A percentile compares a stretch with the other conserved stretches of the same genome.
These are phyloP conservation scores for Boletus sensibilis DNA, from an alignment of 768 basidiomycete species.

Conservation along the genomic window DNA sequence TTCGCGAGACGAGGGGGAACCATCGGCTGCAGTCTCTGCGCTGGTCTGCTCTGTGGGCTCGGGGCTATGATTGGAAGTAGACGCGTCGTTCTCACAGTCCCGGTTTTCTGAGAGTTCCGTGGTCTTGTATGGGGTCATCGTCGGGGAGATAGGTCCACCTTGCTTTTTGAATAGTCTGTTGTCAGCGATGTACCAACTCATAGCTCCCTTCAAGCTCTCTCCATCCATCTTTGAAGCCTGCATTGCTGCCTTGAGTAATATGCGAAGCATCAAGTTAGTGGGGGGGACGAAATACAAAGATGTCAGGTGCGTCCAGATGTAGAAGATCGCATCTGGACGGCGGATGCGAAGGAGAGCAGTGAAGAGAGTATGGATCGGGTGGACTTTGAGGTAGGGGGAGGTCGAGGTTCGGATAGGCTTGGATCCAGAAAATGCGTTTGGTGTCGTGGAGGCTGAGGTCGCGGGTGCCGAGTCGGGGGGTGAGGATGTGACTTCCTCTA, in stretches of 20 bases:
- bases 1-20: slow-evolving; percentile 4
- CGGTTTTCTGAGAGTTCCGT: background rate
- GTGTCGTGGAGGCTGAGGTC: background rate
- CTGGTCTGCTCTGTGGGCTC: background rate
- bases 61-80: background rate
- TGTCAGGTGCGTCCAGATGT: slow-evolving; percentile 66
- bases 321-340: slow-evolving; percentile 63
- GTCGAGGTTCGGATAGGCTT: background rate
- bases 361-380: slow-evolving; percentile 46
- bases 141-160: slow-evolving; percentile 16
- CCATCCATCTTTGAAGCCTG: slow-evolving; percentile 52
- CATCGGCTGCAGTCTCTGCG: background rate
- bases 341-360: slow-evolving; percentile 45
- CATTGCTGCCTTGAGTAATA: slow-evolving; percentile 61
- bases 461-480: background rate
- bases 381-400: slow-evolving; percentile 20
- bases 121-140: background rate
- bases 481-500: slow-evolving; percentile 1
- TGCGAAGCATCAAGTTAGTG: slow-evolving; percentile 52
- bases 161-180: slow-evolving; percentile 18
- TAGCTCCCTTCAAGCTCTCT: slow-evolving; percentile 48
- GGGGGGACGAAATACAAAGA: slow-evolving; percentile 57
- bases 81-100: background rate
- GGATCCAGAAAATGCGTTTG: background rate
- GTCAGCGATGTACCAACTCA: slow-evolving; percentile 31